Evolutionary conservation across 1,139 yeast genomes (phyloP), one percentile per base, ranked within the genome.

Genomic region (Hyphopichia fennica): DNA sequence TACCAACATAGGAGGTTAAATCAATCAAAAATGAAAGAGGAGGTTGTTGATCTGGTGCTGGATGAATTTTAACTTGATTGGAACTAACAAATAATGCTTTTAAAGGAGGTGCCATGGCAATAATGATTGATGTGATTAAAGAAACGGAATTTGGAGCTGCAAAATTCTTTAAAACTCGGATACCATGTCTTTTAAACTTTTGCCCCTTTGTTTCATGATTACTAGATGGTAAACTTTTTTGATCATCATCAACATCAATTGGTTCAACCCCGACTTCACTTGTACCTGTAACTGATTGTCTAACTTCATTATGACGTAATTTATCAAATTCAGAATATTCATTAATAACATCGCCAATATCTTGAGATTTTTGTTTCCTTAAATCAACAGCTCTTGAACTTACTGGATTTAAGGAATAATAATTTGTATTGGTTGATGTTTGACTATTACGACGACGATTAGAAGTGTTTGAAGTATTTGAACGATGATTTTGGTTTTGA

Each of bases 51-150:
- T 91, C 98, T 0, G 98, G 97, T 0, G 97, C 97, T 42, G 75
- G 58, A 2, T 76, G 83, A 5, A 69, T 59, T 39, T 63, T 50
- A 41, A 61, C 60, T 2, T 41, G 44, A 2, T 62, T 44, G 1
- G 54, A 45, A 7, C 47, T 41, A 5, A 87, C 89, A 59, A 91
- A 91, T 27, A 90, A 70, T 1, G 95, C 88, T 54, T 87, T 85
- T 13, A 89, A 70, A 70, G 96, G 91, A 1, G 96, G 96, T 13
- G 93, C 74, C 87, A 91, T 87, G 14, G 95, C 81, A 19, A 87
- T 69, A 2, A 75, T 68, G 38, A 91, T 62, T 1, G 93, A 74
- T 0, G 79, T 37, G 3, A 89, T 70, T 35, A 88, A 76, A 1
- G 91, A 69, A 35, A 82, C 52, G 1, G 95, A 83, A 37, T 82